A percentile compares a stretch with the other conserved stretches of the same genome.
These are phyloP conservation scores for Metschnikowia lochheadii DNA, from an alignment of 805 yeast species.

Conservation along the genomic window DNA sequence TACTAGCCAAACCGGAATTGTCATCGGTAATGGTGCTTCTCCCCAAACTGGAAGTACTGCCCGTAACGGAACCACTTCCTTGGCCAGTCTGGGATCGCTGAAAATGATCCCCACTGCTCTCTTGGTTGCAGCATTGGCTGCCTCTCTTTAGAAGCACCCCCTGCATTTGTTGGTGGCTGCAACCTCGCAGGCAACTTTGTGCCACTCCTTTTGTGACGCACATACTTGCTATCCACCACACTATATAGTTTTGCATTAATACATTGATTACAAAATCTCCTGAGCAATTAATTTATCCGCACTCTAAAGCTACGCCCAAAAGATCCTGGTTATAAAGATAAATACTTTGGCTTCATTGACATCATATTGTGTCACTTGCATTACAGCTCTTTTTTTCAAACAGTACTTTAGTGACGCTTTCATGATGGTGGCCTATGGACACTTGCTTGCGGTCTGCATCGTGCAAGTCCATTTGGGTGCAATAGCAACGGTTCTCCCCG, in stretches of 20 bases:
- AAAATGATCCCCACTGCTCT: not conserved
- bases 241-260: slow-evolving; percentile 1
- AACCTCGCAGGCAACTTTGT: not conserved
- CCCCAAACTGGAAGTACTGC: not conserved
- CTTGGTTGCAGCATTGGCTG: not conserved
- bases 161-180: not conserved
- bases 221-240: not conserved
- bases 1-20: not conserved
- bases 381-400: not conserved
- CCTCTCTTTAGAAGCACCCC: not conserved
- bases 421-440: not conserved
- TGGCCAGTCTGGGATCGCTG: not conserved
- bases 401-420: not conserved
- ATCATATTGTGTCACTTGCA: not conserved
- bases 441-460: not conserved
- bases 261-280: not conserved
- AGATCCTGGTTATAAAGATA: too few species aligned
- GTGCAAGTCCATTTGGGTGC: not conserved
- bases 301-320: too few species aligned
- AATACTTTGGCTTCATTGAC: not conserved
- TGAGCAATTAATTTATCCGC: not conserved
- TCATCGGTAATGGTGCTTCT: not conserved
- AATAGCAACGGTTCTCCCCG: not conserved
- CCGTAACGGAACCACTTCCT: not conserved
- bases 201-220: not conserved